Conservation (phyloP, 345 rosid genomes). For the Eucalyptus camaldulensis region DNA sequence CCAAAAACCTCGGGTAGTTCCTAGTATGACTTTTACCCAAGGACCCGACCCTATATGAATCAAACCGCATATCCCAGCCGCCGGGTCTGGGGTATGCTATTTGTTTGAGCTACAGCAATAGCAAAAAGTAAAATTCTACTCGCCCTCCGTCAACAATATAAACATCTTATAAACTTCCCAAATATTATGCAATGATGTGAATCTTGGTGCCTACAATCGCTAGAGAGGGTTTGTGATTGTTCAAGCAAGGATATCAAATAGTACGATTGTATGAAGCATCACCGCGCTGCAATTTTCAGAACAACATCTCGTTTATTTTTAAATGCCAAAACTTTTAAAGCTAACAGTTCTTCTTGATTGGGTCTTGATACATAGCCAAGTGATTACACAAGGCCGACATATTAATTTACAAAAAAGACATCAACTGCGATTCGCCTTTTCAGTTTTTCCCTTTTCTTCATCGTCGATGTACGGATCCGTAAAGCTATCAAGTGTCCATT, state of each 20-base stretch:
- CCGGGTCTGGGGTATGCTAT: neutral
- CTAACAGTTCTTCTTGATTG: neutral
- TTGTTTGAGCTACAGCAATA: neutral
- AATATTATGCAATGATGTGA: neutral
- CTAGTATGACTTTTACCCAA: neutral
- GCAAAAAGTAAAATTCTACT: neutral
- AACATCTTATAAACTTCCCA: neutral
- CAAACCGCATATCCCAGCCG: neutral
- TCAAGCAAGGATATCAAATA: neutral
- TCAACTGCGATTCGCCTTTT: neutral
- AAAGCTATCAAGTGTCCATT: neutral
- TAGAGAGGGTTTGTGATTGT: neutral
- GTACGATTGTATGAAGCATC: neutral
- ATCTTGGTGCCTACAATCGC: neutral
- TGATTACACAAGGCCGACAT: neutral
- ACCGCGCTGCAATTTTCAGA: neutral
- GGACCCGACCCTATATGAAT: neutral
- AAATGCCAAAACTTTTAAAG: neutral
- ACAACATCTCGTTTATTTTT: neutral
- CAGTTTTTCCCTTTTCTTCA: neutral
- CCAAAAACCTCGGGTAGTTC: neutral
- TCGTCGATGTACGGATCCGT: neutral
- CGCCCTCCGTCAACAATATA: neutral
- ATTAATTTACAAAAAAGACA: neutral
- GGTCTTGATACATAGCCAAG: neutral